Percentiles rank a stretch among this genome's conserved stretches.
phyloP scores from a whole-genome alignment of 148 eudicot species.

The Fagopyrum homotropicum region DNA sequence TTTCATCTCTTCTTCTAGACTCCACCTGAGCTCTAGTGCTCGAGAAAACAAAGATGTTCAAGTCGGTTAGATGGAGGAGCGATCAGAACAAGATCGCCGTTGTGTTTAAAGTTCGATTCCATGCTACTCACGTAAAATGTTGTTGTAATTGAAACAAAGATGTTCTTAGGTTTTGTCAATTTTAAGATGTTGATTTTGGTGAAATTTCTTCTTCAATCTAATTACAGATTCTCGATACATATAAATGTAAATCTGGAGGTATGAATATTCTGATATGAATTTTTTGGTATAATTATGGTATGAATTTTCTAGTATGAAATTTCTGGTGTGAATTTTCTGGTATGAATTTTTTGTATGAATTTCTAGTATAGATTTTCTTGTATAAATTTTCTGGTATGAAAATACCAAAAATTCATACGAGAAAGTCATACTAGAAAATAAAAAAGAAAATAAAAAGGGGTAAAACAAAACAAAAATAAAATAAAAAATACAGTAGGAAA shows the following conservation, averaged over 20 bases:
- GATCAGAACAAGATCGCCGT: slow-evolving; percentile 67
- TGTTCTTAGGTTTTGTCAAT: not conserved
- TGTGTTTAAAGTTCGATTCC: slow-evolving; percentile 69
- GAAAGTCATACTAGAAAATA: too few relatives aligned
- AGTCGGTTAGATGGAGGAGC: slow-evolving; percentile 75
- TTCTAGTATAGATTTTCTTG: too few relatives aligned
- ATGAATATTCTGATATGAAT: too few relatives aligned
- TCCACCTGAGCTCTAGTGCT: slow-evolving; percentile 17
- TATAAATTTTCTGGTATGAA: too few relatives aligned
- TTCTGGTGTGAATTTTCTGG: too few relatives aligned
- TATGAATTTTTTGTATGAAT: too few relatives aligned
- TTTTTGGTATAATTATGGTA: not conserved
- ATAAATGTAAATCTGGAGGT: not conserved
- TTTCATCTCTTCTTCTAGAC: not conserved
- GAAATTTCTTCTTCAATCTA: too few relatives aligned
- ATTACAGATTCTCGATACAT: not conserved
- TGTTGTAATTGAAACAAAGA: not conserved
- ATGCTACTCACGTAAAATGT: slow-evolving; percentile 72
- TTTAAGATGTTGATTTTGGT: not conserved
- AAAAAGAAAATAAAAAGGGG: too few relatives aligned
- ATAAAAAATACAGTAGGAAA: too few relatives aligned
- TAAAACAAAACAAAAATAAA: too few relatives aligned
- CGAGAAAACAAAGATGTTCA: slow-evolving; percentile 38
- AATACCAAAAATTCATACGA: too few relatives aligned
- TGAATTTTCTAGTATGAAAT: too few relatives aligned